Percentiles rank a stretch among this genome's conserved stretches.
These are phyloP conservation scores for Aspergillus conjunctus DNA, from an alignment of 495 filamentous ascomycete species.

Conservation along the genomic window DNA sequence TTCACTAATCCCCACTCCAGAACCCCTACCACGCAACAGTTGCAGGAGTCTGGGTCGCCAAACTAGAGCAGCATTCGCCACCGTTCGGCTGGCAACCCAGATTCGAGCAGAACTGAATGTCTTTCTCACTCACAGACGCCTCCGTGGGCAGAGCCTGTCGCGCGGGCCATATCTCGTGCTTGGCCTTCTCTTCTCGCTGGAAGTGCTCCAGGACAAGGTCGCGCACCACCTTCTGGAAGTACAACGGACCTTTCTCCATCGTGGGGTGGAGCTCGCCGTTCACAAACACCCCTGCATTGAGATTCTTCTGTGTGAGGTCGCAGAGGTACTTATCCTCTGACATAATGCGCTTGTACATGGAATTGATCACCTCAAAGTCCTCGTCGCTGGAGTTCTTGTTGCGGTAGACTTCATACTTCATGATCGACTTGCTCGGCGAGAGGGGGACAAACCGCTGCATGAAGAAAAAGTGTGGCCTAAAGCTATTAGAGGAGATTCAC, in stretches of 20 bases:
- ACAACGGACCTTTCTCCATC: constrained; percentile 47
- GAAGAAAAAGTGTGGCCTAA: constrained; percentile 49
- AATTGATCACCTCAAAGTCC: constrained; percentile 44
- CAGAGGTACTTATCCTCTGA: constrained; percentile 51
- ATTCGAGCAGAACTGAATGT: constrained; percentile 43
- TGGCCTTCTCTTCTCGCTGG: constrained; percentile 41
- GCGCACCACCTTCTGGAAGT: constrained; percentile 48
- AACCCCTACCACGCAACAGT: constrained; percentile 13
- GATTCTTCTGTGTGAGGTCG: constrained; percentile 43
- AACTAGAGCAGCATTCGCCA: constrained; percentile 38
- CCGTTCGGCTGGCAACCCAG: constrained; percentile 33
- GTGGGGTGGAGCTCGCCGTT: constrained; percentile 49
- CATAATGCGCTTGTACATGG: constrained; percentile 48
- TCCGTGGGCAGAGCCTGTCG: constrained; percentile 38
- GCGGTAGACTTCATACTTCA: constrained; percentile 54
- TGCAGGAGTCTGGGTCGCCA: constrained; percentile 23
- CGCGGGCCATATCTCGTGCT: constrained; percentile 53
- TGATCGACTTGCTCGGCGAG: constrained; percentile 34
- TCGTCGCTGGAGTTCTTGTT: constrained; percentile 46
- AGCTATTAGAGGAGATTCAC: neutral
- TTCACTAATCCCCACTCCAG: neutral
- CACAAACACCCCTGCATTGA: constrained; percentile 45
- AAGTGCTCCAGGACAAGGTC: constrained; percentile 43
- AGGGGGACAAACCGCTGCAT: constrained; percentile 50
- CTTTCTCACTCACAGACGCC: constrained; percentile 35